Base-by-base conservation (phyloP, 2,329 filamentous ascomycete genomes). In the Xylaria sp. region DNA sequence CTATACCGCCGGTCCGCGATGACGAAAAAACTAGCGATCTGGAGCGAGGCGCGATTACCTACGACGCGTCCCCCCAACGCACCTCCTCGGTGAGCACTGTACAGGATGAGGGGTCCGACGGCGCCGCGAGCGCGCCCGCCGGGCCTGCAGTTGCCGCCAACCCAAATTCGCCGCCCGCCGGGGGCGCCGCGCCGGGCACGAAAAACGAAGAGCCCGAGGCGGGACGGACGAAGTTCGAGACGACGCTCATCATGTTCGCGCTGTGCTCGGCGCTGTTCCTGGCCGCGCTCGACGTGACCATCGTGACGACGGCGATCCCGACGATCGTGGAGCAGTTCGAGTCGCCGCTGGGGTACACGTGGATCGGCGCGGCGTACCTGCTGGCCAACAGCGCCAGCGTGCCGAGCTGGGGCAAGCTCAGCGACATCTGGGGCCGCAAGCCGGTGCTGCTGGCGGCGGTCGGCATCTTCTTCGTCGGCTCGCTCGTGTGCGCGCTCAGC, bases 361-460 rank as follows among this genome's bases (percentile, higher is more conserved):
- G 89, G 90, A 86, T 93, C 57, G 89, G 89, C 13, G 85, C 82
- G 37, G 84, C 88, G 2, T 93, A 89, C 65, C 76, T 91, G 6
- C 81, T 92, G 9, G 87, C 85, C 50, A 87, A 85, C 66, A 85
- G 88, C 1, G 82, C 78, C 69, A 80, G 82, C 1, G 83, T 84
- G 0, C 87, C 88, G 0, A 84, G 87, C 45, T 92, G 88, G 89
- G 87, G 86, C 51, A 82, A 83, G 63, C 65, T 84, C 43, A 79
- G 78, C 39, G 82, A 85, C 59, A 81, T 85, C 50, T 85, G 80
- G 70, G 81, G 82, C 20, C 78, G 82, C 43, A 84, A 84, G 63
- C 79, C 78, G 4, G 71, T 83, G 22, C 69, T 85, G 43, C 73
- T 84, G 39, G 62, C 68, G 11, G 76, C 81, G n/a, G 75, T 79